A percentile compares a stretch with the other conserved stretches of the same genome.
These are phyloP conservation scores for Chimonanthus praecox DNA, from an alignment of 164 flowering plant genomes.

Conservation along the genomic window DNA sequence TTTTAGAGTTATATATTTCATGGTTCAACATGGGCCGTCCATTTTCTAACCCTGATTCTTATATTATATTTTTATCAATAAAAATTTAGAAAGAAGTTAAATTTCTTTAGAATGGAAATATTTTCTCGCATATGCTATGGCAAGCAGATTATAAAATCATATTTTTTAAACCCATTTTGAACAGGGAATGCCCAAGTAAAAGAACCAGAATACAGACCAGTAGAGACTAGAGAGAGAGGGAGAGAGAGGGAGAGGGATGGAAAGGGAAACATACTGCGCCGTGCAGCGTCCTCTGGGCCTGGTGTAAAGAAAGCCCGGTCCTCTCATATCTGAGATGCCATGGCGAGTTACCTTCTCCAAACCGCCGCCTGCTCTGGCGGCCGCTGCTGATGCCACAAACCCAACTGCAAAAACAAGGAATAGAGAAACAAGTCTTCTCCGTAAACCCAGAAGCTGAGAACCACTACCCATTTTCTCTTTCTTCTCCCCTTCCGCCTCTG, in stretches of 20 bases:
- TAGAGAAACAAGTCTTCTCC: not conserved
- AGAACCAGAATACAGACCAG: not conserved
- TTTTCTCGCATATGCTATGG: not conserved
- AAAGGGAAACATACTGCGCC: conserved; percentile 46
- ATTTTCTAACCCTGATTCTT: no score
- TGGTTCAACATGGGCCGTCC: no score
- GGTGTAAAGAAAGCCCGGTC: conserved; percentile 63
- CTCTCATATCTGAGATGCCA: not conserved
- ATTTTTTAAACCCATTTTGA: not conserved
- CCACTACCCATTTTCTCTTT: no score
- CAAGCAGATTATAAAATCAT: no score
- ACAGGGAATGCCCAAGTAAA: not conserved
- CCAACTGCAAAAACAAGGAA: not conserved
- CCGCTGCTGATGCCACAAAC: conserved; percentile 10
- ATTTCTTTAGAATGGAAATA: not conserved
- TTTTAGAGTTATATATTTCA: no score
- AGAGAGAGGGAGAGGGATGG: not conserved
- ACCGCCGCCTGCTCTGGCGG: not conserved
- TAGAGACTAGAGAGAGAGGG: not conserved
- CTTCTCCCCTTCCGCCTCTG: no score
- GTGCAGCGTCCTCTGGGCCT: conserved; percentile 72
- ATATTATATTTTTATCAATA: no score
- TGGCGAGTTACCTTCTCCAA: not conserved
- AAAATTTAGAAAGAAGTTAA: not conserved
- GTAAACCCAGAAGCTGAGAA: no score